Conservation (phyloP, 495 filamentous ascomycete genomes). For the Penicillium tannophilum region DNA sequence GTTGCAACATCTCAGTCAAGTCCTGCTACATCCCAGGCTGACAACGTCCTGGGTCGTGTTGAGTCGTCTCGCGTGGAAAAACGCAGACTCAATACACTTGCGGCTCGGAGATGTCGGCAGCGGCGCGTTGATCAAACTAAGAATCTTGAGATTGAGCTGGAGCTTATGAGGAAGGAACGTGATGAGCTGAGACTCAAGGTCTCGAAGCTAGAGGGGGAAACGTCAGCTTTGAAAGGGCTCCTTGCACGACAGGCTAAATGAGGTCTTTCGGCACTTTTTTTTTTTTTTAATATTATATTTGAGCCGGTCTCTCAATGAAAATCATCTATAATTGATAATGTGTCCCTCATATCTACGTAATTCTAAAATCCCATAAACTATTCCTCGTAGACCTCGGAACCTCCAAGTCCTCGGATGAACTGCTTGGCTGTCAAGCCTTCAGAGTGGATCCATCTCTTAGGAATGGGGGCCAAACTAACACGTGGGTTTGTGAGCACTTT, state of each 20-base stretch:
- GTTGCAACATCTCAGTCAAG: conserved; percentile 24
- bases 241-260: conserved; percentile 25
- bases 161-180: conserved; percentile 59
- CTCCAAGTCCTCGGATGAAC: background rate
- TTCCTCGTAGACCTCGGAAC: background rate
- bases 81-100: conserved; percentile 68
- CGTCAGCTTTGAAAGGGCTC: conserved; percentile 40
- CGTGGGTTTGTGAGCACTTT: background rate
- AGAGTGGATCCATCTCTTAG: background rate
- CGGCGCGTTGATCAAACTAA: conserved; percentile 67
- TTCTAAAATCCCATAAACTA: background rate
- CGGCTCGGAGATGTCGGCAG: conserved; percentile 71
- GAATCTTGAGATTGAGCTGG: conserved; percentile 62
- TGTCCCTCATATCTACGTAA: background rate
- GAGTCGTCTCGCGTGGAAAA: conserved; percentile 46
- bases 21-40: conserved; percentile 24
- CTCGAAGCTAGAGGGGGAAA: conserved; percentile 66
- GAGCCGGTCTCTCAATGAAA: background rate
- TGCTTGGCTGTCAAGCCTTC: background rate
- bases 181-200: conserved; percentile 66
- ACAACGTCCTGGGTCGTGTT: conserved; percentile 21
- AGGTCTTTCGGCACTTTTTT: conserved; percentile 16
- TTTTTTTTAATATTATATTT: background rate
- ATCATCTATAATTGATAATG: background rate
- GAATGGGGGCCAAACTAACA: too few species aligned